Evolutionary conservation across 2,329 filamentous ascomycete species (phyloP), one percentile per base, ranked within the genome.

Genomic region (Penicillium sp.): DNA sequence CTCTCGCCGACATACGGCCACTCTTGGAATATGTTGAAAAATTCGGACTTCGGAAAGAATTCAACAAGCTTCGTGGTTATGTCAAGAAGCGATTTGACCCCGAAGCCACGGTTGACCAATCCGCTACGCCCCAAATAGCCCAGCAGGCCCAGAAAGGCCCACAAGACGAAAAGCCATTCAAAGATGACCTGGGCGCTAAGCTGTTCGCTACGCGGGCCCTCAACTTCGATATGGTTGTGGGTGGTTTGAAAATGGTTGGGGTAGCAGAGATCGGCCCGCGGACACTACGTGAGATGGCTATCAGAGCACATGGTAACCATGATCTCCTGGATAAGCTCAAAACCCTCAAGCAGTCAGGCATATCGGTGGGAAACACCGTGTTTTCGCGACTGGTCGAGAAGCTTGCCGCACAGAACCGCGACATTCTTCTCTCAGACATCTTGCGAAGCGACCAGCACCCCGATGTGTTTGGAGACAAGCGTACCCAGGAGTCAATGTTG

Each of bases 141-240:
- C 18, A 36, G 2, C 41, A 57, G 24, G 14, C 44, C 16, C 48
- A 31, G 18, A 55, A 55, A 14, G 5, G 22, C 8, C 56, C 54
- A 51, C 43, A 58, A 3, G 56, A 65, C 18, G 71, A 66, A 34
- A 84, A 81, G 55, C 72, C 74, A 8, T 82, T 85, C 58, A 87
- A 83, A 64, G 90, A 94, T 69, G 74, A 78, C 0, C 81, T 95
- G 29, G 88, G 89, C 16, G 88, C 92, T n/a, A 83, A 87, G 58
- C 85, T 91, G 76, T 92, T 96, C 68, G 92, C 92, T 9, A 88
- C 86, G 1, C 87, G 80, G 53, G 88, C 89, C 70, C 81, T 94
- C 21, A 83, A 87, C 1, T 77, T 92, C 9, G 85, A 92, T 52
- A 83, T 88, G 60, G 84, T 90, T 24, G 84, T 95, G 50, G 83